Conservation (phyloP, 2,329 filamentous ascomycete species). For the Pseudopyricularia cyperi region DNA sequence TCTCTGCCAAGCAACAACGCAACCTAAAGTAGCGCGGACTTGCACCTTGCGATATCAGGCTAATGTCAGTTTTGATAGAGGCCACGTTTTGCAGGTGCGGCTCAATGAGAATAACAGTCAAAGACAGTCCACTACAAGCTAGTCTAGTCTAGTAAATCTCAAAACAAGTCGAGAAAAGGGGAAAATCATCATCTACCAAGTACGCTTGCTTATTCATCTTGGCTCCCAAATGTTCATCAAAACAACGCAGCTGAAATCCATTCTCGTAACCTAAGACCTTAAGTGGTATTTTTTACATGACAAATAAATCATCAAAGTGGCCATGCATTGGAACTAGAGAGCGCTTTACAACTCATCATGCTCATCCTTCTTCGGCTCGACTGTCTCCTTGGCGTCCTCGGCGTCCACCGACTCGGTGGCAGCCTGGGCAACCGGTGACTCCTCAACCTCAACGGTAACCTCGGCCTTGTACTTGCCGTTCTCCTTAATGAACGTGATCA, state of each 20-base stretch:
- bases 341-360: conserved; percentile 66
- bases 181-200: background rate
- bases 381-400: conserved; percentile 29
- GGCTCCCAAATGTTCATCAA: background rate
- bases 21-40: background rate
- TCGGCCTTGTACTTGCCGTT: conserved; percentile 82
- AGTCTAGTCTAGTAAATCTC: too few species aligned
- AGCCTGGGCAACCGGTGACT: conserved; percentile 36
- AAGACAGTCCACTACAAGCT: background rate
- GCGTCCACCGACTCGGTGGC: conserved; percentile 26
- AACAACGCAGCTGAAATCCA: background rate
- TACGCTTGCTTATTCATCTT: too few species aligned
- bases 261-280: conserved; percentile 1
- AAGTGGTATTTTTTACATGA: conserved; percentile 4
- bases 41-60: background rate
- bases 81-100: background rate
- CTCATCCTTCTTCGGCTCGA: conserved; percentile 29
- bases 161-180: background rate
- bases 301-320: background rate
- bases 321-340: background rate
- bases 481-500: conserved; percentile 85
- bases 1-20: background rate
- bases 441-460: conserved; percentile 42
- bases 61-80: background rate
- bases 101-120: background rate